Conservation (phyloP, 2,329 filamentous ascomycete genomes). For the Stemphylium lycopersici region DNA sequence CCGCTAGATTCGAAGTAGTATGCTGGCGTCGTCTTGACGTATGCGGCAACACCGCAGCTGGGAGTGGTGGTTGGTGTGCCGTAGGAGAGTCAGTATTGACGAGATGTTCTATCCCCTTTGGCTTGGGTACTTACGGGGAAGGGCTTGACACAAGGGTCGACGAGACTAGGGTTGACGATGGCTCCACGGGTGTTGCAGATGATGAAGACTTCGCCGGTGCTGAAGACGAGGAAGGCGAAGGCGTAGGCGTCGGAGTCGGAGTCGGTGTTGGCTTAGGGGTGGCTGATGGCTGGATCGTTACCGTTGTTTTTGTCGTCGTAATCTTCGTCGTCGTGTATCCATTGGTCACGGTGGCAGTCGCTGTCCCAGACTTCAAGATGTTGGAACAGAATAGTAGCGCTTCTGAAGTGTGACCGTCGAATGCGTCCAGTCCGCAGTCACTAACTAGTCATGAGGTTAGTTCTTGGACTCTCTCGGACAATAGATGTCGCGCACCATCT, state of each 20-base stretch:
- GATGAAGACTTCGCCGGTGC: constrained; percentile 10
- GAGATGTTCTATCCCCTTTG: neutral
- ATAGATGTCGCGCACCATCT: constrained; percentile 27
- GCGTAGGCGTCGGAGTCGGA: constrained; percentile 20
- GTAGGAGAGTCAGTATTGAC: constrained; percentile 1
- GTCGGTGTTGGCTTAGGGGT: constrained; percentile 15
- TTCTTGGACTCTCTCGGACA: neutral
- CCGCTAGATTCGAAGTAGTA: constrained; percentile 45
- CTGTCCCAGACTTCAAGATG: constrained; percentile 34
- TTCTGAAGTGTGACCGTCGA: constrained; percentile 39
- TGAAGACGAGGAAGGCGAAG: constrained; percentile 14
- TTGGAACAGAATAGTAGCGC: constrained; percentile 40
- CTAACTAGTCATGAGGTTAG: constrained; percentile 22
- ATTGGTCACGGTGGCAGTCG: constrained; percentile 30
- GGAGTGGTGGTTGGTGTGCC: constrained; percentile 25
- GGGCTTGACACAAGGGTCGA: constrained; percentile 22
- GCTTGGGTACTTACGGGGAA: constrained; percentile 28
- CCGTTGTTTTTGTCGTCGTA: constrained; percentile 26
- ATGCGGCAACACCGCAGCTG: constrained; percentile 39
- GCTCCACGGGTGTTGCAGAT: constrained; percentile 12
- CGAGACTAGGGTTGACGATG: constrained; percentile 20
- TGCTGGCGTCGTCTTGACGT: constrained; percentile 38
- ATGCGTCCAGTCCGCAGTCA: constrained; percentile 39
- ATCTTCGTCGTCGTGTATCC: constrained; percentile 30
- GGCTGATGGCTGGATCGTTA: constrained; percentile 29